Evolutionary conservation across 2,329 filamentous ascomycete species (phyloP), one percentile per base, ranked within the genome.

Genomic region (Cylindrodendrum hubeiense): DNA sequence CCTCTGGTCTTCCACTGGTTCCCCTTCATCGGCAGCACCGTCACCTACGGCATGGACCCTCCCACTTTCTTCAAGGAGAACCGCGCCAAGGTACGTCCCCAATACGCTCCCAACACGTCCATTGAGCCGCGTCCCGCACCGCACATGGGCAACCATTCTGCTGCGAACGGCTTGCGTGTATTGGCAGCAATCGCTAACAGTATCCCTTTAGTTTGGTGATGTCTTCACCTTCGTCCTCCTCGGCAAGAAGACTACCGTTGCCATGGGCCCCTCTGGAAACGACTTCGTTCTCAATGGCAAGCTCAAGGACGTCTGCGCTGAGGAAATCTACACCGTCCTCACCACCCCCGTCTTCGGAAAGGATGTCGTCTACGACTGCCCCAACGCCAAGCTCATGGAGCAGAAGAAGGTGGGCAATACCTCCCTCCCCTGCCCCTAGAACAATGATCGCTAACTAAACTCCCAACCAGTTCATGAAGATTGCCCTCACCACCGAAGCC

Each of bases 11-110:
- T 95, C 79, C 91, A 94, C 80, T 93, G 89, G 88, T 86, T 95
- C 75, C 93, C 93, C 64, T 82, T 97, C 71, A 86, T 99, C 75
- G 95, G 95, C 69, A 98, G 91, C 84, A 98, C 96, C 65, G 85
- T 98, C 74, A 93, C 89, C 47, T 99, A 98, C 82, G 95, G 95
- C 80, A 98, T 98, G 81, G 94, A 98, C 76, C 95, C 95, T 17
- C 95, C 93, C 76, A 86, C 85, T 55, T 98, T 98, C 87, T 97
- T 98, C 84, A 85, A 73, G 87, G 90, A 85, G 78, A 88, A 87
- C 81, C 90, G 90, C 74, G 85, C 87, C 74, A 97, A 97, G 90
- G 93, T 94, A 75, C 67, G 82, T 79, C 33, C 24, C 17, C 15
- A 30, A 26, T 21, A 33, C 10, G 5, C 30, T 15, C 22, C 19